Percentiles rank a stretch among this genome's conserved stretches.
Conservation (phyloP, 345 rosid genomes). For the Erodium maritimum region DNA sequence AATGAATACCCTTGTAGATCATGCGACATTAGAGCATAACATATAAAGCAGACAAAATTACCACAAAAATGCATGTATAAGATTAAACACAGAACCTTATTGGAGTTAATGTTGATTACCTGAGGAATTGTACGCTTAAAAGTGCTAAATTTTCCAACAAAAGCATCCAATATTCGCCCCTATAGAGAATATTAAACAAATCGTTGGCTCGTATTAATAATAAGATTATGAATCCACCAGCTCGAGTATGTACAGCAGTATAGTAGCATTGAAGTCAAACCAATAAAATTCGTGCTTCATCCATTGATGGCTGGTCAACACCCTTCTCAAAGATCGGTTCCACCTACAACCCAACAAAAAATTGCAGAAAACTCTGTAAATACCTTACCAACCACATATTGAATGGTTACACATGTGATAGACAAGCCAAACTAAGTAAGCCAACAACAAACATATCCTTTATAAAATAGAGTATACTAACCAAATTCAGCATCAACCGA, state of each 20-base stretch:
- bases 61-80: neutral
- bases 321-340: slow-evolving; percentile 99
- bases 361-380: slow-evolving; percentile 11
- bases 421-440: neutral
- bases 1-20: neutral
- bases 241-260: slow-evolving; percentile 8
- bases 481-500: slow-evolving; percentile 97
- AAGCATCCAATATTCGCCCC: slow-evolving; percentile 98
- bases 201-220: slow-evolving; percentile 7
- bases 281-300: slow-evolving; percentile 85
- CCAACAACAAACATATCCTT: neutral
- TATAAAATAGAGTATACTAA: slow-evolving; percentile 13
- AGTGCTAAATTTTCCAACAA: slow-evolving; percentile 95
- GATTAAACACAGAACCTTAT: neutral
- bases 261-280: slow-evolving; percentile 26
- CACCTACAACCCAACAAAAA: slow-evolving; percentile 39
- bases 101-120: slow-evolving; percentile 28
- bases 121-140: slow-evolving; percentile 97
- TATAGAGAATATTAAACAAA: slow-evolving; percentile 20
- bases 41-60: no score
- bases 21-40: neutral
- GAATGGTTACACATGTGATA: neutral
- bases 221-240: slow-evolving; percentile 8
- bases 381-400: slow-evolving; percentile 6
- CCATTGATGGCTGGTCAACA: slow-evolving; percentile 86